These are phyloP conservation scores for Papilionanthe hybrid DNA, from an alignment of 116 monocot species.

Conservation along the genomic window DNA sequence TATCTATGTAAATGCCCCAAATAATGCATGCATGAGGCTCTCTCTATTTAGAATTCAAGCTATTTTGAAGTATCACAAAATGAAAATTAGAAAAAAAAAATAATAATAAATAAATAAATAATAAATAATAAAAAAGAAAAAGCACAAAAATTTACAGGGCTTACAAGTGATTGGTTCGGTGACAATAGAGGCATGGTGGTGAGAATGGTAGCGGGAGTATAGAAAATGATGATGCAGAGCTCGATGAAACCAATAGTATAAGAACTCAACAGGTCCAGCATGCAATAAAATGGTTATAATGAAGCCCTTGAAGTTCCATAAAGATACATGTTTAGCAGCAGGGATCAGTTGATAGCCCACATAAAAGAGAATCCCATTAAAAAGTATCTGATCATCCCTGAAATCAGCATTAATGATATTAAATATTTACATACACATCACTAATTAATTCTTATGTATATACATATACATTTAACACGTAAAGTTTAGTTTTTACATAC, in stretches of 20 bases:
- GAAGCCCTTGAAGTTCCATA: conserved; percentile 53
- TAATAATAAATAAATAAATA: too few relatives aligned
- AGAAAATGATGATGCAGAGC: conserved; percentile 87
- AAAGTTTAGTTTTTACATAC: too few relatives aligned
- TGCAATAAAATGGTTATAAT: conserved; percentile 45
- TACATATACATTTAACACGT: too few relatives aligned
- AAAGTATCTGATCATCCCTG: conserved; percentile 91
- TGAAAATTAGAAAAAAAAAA: too few relatives aligned
- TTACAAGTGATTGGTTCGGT: conserved; percentile 95
- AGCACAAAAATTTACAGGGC: neutral
- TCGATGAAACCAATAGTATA: conserved; percentile 97
- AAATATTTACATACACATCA: neutral
- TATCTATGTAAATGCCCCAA: too few relatives aligned
- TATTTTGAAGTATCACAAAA: too few relatives aligned
- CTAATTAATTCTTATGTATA: too few relatives aligned
- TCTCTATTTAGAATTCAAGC: too few relatives aligned
- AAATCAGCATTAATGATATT: neutral
- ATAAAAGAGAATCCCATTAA: conserved; percentile 49
- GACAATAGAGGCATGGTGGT: conserved; percentile 90
- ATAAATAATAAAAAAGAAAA: too few relatives aligned
- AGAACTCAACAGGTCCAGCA: conserved; percentile 76
- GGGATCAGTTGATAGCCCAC: conserved; percentile 17
- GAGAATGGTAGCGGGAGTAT: conserved; percentile 92
- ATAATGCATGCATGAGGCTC: too few relatives aligned
- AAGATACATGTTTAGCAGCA: conserved; percentile 12